Percentiles rank a stretch among this genome's conserved stretches.
phyloP scores from a whole-genome alignment of 208 protist genomes.

The Vickermania spadyakhi region DNA sequence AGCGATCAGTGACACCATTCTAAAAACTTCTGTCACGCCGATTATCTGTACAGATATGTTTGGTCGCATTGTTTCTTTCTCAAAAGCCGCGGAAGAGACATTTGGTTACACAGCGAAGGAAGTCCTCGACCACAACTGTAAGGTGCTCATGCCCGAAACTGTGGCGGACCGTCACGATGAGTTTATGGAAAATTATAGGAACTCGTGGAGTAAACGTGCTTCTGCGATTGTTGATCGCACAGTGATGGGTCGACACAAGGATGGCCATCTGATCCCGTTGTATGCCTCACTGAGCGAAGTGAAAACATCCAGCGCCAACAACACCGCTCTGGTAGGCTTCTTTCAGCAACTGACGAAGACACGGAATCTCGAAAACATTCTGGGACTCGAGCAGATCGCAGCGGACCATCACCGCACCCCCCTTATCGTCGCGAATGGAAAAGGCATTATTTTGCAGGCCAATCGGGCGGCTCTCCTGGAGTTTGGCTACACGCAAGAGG shows the following conservation, averaged over 20 bases:
- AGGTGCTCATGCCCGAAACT: slow-evolving; percentile 5
- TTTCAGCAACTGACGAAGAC: slow-evolving; percentile 6
- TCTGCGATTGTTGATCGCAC: slow-evolving; percentile 1
- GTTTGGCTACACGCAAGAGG: slow-evolving; percentile 14
- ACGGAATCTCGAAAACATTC: neutral
- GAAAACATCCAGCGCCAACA: neutral
- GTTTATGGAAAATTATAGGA: slow-evolving; percentile 4
- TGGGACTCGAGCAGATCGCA: neutral
- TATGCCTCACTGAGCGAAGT: neutral
- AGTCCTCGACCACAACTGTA: slow-evolving; percentile 8
- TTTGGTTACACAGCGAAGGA: slow-evolving; percentile 13
- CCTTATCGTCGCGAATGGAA: slow-evolving; percentile 8
- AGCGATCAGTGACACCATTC: slow-evolving; percentile 12
- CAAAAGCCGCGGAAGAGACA: slow-evolving; percentile 19
- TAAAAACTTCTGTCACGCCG: slow-evolving; percentile 6
- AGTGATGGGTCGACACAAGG: neutral
- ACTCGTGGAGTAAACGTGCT: slow-evolving; percentile 8
- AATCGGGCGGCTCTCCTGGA: slow-evolving; percentile 13
- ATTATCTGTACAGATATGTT: slow-evolving; percentile 14
- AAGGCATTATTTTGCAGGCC: slow-evolving; percentile 5
- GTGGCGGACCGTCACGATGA: neutral
- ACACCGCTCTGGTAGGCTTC: slow-evolving; percentile 9
- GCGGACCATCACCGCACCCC: slow-evolving; percentile 5
- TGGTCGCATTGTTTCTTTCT: slow-evolving; percentile 27
- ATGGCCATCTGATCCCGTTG: neutral